Percentiles rank a stretch among this genome's conserved stretches.
Evolutionary conservation across 257 asterid genomes (phyloP).

Genomic region (Nicotiana tomentosiformis): DNA sequence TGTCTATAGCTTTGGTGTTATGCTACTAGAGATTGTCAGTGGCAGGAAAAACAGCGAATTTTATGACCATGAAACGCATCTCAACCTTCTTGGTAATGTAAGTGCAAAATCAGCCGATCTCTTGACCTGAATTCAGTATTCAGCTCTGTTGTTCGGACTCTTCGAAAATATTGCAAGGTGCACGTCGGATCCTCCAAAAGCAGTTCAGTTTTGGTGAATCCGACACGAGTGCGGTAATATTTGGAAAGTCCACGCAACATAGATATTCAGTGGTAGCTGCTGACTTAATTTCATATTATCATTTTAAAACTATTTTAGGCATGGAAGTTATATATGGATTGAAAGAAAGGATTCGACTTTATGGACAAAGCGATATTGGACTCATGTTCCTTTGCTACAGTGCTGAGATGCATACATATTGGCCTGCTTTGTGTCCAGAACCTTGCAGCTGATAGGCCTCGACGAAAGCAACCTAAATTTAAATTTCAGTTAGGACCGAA

Average conservation of each 20-base stretch:
- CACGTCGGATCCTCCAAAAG: no score
- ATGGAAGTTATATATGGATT: constrained; percentile 47
- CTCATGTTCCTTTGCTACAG: constrained; percentile 14
- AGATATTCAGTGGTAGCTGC: no score
- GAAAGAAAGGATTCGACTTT: constrained; percentile 31
- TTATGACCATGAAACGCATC: constrained; percentile 18
- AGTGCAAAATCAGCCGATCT: not conserved
- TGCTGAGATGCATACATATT: constrained; percentile 46
- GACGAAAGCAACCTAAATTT: constrained; percentile 13
- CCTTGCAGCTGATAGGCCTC: constrained; percentile 43
- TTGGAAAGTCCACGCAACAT: no score
- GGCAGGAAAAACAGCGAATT: constrained; percentile 25
- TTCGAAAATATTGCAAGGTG: no score
- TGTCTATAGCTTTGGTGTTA: constrained; percentile 35
- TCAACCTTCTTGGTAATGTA: constrained; percentile 27
- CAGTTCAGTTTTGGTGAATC: no score
- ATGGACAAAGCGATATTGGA: constrained; percentile 33
- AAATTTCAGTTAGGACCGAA: not conserved
- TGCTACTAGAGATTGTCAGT: constrained; percentile 28
- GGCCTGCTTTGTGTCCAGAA: constrained; percentile 67
- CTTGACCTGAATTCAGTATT: not conserved
- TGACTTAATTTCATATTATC: no score
- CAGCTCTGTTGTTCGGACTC: no score
- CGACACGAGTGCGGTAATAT: no score
- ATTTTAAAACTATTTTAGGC: constrained; percentile 29